These are phyloP conservation scores for Kazachstania martiniae DNA, from an alignment of 805 yeast genomes.

Conservation along the genomic window DNA sequence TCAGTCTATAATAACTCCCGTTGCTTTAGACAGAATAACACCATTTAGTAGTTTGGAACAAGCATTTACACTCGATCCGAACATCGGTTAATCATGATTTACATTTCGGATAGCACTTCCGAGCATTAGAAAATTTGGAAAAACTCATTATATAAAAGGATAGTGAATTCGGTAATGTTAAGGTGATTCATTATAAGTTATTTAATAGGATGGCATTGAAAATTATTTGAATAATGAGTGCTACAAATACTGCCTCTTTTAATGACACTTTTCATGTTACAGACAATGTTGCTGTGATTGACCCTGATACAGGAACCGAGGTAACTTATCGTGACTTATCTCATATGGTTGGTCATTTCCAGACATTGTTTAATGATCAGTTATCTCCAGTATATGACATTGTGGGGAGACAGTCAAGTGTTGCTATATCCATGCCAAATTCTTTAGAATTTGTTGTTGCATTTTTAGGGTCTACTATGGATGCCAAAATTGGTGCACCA, in stretches of 20 bases:
- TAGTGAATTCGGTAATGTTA: too few relatives aligned
- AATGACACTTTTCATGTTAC: slow-evolving; percentile 29
- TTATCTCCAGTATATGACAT: slow-evolving; percentile 32
- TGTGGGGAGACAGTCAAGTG: slow-evolving; percentile 32
- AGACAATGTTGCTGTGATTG: slow-evolving; percentile 32
- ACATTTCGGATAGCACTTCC: too few relatives aligned
- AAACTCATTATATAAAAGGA: too few relatives aligned
- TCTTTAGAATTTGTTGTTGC: slow-evolving; percentile 45
- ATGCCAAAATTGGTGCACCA: slow-evolving; percentile 56
- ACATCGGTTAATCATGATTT: too few relatives aligned
- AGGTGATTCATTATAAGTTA: too few relatives aligned
- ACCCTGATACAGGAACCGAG: slow-evolving; percentile 37
- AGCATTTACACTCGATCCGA: too few relatives aligned
- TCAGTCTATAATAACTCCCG: too few relatives aligned
- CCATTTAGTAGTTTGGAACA: too few relatives aligned
- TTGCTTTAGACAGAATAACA: too few relatives aligned
- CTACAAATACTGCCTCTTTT: slow-evolving; percentile 28
- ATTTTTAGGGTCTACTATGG: slow-evolving; percentile 46
- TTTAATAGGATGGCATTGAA: too few relatives aligned
- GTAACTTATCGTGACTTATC: slow-evolving; percentile 37
- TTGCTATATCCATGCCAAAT: slow-evolving; percentile 54
- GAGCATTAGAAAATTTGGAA: too few relatives aligned
- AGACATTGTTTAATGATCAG: slow-evolving; percentile 34
- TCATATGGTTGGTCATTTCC: slow-evolving; percentile 37
- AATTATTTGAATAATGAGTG: too few relatives aligned